A percentile compares a stretch with the other conserved stretches of the same genome.
These are phyloP conservation scores for Trichothecium sympodiale DNA, from an alignment of 2,329 filamentous ascomycete genomes.

Conservation along the genomic window DNA sequence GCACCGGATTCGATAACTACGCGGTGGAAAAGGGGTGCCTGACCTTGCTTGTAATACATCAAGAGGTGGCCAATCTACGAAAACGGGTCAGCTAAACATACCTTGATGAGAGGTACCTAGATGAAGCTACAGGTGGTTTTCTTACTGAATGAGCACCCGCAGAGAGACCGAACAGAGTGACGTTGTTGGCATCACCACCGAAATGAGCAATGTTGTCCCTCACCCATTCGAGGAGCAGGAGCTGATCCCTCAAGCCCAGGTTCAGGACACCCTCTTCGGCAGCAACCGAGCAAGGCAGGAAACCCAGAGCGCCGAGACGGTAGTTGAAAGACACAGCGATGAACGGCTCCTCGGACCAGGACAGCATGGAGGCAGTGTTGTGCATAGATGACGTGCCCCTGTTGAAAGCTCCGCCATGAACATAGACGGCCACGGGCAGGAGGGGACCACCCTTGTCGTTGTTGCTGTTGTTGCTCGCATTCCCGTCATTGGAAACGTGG, in stretches of 20 bases:
- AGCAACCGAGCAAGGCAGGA: slow-evolving; percentile 7
- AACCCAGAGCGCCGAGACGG: slow-evolving; percentile 25
- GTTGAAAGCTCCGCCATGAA: slow-evolving; percentile 35
- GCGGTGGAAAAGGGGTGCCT: slow-evolving; percentile 35
- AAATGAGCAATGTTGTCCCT: slow-evolving; percentile 34
- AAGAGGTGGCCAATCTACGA: slow-evolving; percentile 63
- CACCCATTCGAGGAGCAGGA: slow-evolving; percentile 30
- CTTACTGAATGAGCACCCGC: slow-evolving; percentile 42
- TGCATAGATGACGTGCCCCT: slow-evolving; percentile 17
- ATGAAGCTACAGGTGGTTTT: no score
- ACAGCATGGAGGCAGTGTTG: slow-evolving; percentile 12
- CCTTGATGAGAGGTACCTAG: not conserved
- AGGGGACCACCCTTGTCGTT: slow-evolving; percentile 10
- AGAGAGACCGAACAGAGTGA: slow-evolving; percentile 24
- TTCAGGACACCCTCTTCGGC: slow-evolving; percentile 2
- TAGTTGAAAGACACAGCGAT: slow-evolving; percentile 29
- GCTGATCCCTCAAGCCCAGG: slow-evolving; percentile 39
- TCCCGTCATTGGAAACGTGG: slow-evolving; percentile 12
- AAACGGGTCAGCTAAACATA: slow-evolving; percentile 4
- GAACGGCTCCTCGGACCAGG: slow-evolving; percentile 3
- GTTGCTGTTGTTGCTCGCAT: not conserved
- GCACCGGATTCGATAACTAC: slow-evolving; percentile 47
- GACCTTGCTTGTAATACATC: slow-evolving; percentile 32
- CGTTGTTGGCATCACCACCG: slow-evolving; percentile 34
- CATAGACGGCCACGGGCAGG: slow-evolving; percentile 39